These are phyloP conservation scores for Apiotrichum porosum DNA, from an alignment of 1,284 basidiomycete genomes.

Conservation along the genomic window DNA sequence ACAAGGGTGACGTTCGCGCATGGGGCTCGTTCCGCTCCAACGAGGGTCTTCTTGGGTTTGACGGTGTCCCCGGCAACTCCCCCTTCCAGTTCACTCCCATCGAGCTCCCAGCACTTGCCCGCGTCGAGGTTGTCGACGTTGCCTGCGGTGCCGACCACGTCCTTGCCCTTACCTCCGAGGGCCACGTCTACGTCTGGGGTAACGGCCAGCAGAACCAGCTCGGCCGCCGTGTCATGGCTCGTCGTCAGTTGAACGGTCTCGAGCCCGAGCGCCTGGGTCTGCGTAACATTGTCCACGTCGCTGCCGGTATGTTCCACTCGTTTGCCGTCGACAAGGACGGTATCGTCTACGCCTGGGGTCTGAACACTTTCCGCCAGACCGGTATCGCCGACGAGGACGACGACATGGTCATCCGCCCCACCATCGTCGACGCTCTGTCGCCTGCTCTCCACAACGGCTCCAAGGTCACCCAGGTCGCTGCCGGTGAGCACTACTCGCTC, in stretches of 20 bases:
- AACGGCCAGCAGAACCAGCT: conserved; percentile 82
- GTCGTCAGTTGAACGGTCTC: conserved; percentile 70
- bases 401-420: conserved; percentile 63
- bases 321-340: conserved; percentile 82
- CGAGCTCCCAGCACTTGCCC: conserved; percentile 47
- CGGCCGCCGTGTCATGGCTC: conserved; percentile 75
- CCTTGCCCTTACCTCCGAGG: conserved; percentile 75
- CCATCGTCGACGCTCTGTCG: conserved; percentile 61
- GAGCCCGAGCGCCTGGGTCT: conserved; percentile 72
- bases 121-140: conserved; percentile 60
- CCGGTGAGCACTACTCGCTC: conserved; percentile 78
- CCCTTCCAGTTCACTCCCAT: conserved; percentile 51
- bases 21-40: conserved; percentile 86
- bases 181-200: conserved; percentile 71
- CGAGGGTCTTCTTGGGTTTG: conserved; percentile 82
- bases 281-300: conserved; percentile 66
- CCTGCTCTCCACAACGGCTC: conserved; percentile 64
- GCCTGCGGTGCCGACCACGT: conserved; percentile 82
- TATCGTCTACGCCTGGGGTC: conserved; percentile 83
- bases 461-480: conserved; percentile 56
- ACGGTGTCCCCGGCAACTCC: conserved; percentile 54
- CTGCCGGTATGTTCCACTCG: conserved; percentile 76
- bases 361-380: conserved; percentile 71
- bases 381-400: conserved; percentile 50
- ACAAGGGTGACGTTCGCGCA: conserved; percentile 70